phyloP scores from a whole-genome alignment of 495 filamentous ascomycete species.

The Penicillium flavigenum region DNA sequence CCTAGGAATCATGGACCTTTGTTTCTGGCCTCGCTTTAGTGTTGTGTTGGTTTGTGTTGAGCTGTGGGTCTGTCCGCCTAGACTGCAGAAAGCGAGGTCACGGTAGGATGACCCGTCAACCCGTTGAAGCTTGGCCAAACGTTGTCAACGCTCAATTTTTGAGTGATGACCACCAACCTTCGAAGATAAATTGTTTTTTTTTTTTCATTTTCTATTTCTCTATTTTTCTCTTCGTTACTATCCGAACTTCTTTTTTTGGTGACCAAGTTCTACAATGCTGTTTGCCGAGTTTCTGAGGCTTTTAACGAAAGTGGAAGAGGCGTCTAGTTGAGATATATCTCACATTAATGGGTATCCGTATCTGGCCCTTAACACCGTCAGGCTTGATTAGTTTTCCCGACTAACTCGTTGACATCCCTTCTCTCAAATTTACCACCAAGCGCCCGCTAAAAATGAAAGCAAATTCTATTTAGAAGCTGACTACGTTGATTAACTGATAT shows the following conservation, averaged over 20 bases:
- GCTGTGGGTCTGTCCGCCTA: too few relatives aligned
- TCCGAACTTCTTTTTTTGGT: too few relatives aligned
- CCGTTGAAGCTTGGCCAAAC: too few relatives aligned
- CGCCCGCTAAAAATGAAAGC: not conserved
- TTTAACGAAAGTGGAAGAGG: not conserved
- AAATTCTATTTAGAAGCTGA: not conserved
- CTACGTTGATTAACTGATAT: not conserved
- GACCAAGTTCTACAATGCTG: too few relatives aligned
- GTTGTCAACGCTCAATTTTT: not conserved
- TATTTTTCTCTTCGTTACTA: too few relatives aligned
- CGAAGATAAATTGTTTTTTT: not conserved
- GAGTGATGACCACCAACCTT: slow-evolving; percentile 1
- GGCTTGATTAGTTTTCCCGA: not conserved
- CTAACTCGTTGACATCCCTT: not conserved
- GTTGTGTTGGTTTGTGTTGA: too few relatives aligned
- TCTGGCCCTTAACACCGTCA: slow-evolving; percentile 8
- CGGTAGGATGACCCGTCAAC: too few relatives aligned
- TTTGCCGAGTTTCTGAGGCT: too few relatives aligned
- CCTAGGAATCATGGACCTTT: not conserved
- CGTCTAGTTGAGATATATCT: slow-evolving; percentile 5
- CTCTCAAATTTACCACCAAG: not conserved
- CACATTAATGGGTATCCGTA: not conserved
- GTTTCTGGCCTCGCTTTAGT: not conserved
- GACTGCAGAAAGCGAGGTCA: too few relatives aligned
- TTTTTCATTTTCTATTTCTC: too few relatives aligned